Percentiles rank a stretch among this genome's conserved stretches.
phyloP scores from a whole-genome alignment of 768 basidiomycete species.

The Calocera viscosa region DNA sequence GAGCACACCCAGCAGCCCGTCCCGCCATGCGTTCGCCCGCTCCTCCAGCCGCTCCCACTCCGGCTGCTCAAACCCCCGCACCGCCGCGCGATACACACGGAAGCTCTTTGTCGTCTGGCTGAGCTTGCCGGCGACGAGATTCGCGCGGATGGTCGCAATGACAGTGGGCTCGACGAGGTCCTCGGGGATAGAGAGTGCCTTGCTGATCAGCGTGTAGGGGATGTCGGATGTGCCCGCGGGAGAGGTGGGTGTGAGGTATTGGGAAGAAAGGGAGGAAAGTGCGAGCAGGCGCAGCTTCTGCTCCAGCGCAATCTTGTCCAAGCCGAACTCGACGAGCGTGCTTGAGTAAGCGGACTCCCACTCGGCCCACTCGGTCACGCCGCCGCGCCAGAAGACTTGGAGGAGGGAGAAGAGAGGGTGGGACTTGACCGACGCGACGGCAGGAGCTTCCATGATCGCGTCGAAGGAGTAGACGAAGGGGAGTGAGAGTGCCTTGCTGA shows the following conservation, averaged over 20 bases:
- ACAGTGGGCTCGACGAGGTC: conserved; percentile 74
- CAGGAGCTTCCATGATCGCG: conserved; percentile 60
- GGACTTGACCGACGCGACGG: conserved; percentile 49
- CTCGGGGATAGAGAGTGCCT: conserved; percentile 48
- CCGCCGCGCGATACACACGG: conserved; percentile 57
- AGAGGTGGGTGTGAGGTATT: conserved; percentile 47
- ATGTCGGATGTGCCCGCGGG: conserved; percentile 32
- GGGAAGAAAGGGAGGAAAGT: conserved; percentile 63
- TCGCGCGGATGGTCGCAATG: conserved; percentile 75
- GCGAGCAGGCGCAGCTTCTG: conserved; percentile 69
- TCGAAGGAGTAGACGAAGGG: conserved; percentile 71
- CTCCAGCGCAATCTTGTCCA: conserved; percentile 49
- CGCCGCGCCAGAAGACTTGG: conserved; percentile 56
- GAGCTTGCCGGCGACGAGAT: conserved; percentile 68
- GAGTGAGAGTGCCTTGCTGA: conserved; percentile 52
- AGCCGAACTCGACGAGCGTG: conserved; percentile 44
- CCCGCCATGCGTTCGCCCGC: conserved; percentile 64
- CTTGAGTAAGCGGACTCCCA: conserved; percentile 46
- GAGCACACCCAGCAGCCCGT: conserved; percentile 52
- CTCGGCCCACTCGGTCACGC: conserved; percentile 45
- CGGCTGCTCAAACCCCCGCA: conserved; percentile 59
- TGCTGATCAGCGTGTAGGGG: conserved; percentile 55
- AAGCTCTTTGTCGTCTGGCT: conserved; percentile 66
- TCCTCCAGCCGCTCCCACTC: conserved; percentile 74
- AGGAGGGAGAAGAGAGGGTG: conserved; percentile 65